Conservation (phyloP, 768 basidiomycete species). For the Xanthoconium purpureum region DNA sequence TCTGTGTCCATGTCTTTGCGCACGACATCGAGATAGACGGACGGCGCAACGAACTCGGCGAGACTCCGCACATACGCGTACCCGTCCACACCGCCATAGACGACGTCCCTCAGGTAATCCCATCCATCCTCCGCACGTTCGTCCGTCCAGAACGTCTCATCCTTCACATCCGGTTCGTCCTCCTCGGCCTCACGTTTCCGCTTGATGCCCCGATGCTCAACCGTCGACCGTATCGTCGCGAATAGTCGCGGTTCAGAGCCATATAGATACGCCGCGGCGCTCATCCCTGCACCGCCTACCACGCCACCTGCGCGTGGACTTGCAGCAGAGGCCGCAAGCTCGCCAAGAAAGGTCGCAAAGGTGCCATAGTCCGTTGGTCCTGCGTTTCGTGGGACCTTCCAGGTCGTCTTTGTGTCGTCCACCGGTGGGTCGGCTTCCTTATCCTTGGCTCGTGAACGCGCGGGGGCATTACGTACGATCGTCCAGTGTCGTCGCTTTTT, state of each 20-base stretch:
- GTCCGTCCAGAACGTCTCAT: conserved; percentile 44
- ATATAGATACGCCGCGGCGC: conserved; percentile 7
- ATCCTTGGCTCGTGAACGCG: conserved; percentile 49
- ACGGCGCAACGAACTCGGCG: conserved; percentile 59
- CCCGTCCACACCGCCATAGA: conserved; percentile 77
- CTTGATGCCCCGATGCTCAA: conserved; percentile 24
- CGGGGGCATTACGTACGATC: conserved; percentile 48
- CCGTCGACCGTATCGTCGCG: conserved; percentile 40
- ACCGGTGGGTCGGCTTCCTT: conserved; percentile 43
- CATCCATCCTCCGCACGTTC: conserved; percentile 54
- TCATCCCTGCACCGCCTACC: background rate
- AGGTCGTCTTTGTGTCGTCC: conserved; percentile 37
- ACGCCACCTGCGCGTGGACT: conserved; percentile 19
- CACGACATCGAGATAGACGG: conserved; percentile 11
- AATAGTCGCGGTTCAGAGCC: conserved; percentile 20
- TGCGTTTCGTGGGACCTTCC: conserved; percentile 51
- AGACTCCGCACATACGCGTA: conserved; percentile 73
- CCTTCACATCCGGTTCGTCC: background rate
- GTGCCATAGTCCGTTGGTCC: conserved; percentile 61
- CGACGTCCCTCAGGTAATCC: conserved; percentile 66
- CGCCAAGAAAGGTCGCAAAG: conserved; percentile 51
- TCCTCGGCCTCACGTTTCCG: conserved; percentile 17
- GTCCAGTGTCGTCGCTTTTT: conserved; percentile 58
- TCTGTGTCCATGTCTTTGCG: background rate
- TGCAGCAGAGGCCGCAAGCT: conserved; percentile 33